Evolutionary conservation across 257 asterid genomes (phyloP), one percentile per base, ranked within the genome.

Genomic region (Echium plantagineum): DNA sequence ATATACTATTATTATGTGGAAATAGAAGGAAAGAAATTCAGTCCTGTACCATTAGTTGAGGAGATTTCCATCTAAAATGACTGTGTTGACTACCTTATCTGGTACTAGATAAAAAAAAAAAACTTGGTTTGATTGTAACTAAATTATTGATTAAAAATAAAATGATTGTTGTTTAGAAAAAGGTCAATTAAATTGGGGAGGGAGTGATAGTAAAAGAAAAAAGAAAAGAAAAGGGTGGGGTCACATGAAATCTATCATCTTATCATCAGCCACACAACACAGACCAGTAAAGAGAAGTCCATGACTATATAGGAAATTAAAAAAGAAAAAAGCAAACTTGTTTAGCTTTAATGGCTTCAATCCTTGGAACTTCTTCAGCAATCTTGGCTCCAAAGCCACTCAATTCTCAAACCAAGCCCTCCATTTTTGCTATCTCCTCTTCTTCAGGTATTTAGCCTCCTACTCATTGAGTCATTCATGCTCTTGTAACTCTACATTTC

Each of bases 221-320:
- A 52, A 17, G 9, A 16, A 55, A 5, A 20, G 31, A 20, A 2
- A 1, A 28, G n/a, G 8, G 26, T 55, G 59, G n/a, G 58, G 59
- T 55, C 31, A 22, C 10, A 31, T 16, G 38, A 76, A 77, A 80
- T 82, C 89, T 79, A 83, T 84, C 94, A 58, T 82, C 94, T 87
- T 79, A 85, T 81, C 93, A 81, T 74, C 65, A 38, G 61, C 6
- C 66, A 63, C 59, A 58, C 66, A 63, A 65, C 53, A 38, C 57
- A 61, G 26, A 58, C 66, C 73, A 70, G 60, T 69, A 62, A 32
- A 51, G 60, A 65, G 19, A 75, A 62, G 15, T 42, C 42, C 48
- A 42, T 42, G 2, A 42, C 3, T 42, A 42, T 42, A 20, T 55
- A 18, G 0, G 2, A 24, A n/a, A n/a, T n/a, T n/a, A n/a, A n/a